Evolutionary conservation across 176 grass and related monocot genomes (phyloP).

Genomic region (Paspalum notatum): DNA sequence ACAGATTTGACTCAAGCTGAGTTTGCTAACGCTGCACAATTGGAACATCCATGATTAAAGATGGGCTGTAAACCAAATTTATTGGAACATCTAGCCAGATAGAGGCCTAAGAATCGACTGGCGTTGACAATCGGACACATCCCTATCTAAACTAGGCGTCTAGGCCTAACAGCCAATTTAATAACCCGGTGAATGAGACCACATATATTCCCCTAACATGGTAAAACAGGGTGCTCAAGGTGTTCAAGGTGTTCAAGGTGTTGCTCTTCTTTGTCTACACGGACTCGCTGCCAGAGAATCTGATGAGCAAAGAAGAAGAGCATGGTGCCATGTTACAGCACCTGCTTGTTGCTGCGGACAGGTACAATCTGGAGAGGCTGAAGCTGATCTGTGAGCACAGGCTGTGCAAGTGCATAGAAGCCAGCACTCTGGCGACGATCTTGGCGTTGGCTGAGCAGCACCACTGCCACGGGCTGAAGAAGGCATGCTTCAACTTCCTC

Average conservation of each 20-base stretch:
- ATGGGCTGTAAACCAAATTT: no score
- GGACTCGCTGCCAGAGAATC: not conserved
- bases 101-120: no score
- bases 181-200: no score
- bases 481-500: slow-evolving; percentile 39
- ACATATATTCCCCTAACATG: no score
- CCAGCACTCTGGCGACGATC: slow-evolving; percentile 12
- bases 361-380: slow-evolving; percentile 14
- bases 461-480: slow-evolving; percentile 39
- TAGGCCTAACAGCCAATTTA: no score
- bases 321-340: not conserved
- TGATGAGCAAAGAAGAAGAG: not conserved
- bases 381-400: slow-evolving; percentile 17
- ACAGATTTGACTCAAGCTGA: no score
- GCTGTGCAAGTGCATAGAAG: slow-evolving; percentile 32
- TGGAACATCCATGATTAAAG: no score
- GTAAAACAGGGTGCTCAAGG: no score
- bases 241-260: not conserved
- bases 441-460: slow-evolving; percentile 44
- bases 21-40: no score
- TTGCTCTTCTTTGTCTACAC: not conserved
- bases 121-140: no score
- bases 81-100: no score
- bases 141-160: no score
- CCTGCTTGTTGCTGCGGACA: slow-evolving; percentile 4